A percentile compares a stretch with the other conserved stretches of the same genome.
Evolutionary conservation across 106 monocot genomes (phyloP).

Genomic region (Xerophyta viscosa): DNA sequence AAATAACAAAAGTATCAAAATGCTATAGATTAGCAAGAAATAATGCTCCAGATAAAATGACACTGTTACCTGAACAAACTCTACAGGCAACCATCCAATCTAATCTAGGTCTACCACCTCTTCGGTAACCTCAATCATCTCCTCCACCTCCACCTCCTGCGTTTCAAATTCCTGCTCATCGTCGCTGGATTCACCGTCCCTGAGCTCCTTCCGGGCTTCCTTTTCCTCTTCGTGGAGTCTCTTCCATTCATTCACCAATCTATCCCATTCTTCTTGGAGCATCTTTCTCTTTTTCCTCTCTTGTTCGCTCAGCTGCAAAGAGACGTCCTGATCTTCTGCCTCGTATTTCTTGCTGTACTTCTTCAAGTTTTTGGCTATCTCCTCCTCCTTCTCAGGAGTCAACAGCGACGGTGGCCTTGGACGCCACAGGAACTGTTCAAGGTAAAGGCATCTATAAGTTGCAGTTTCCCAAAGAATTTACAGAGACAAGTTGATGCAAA

Average conservation of each 20-base stretch:
- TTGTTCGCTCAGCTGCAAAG: conserved; percentile 68
- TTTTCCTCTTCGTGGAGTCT: conserved; percentile 64
- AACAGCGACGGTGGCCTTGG: conserved; percentile 75
- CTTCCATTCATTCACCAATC: conserved; percentile 75
- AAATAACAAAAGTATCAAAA: too few species aligned
- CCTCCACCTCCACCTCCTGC: conserved; percentile 84
- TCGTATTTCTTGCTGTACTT: conserved; percentile 97
- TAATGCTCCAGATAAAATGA: too few species aligned
- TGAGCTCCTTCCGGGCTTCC: conserved; percentile 30
- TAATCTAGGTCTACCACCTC: conserved; percentile 46
- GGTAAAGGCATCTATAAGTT: too few species aligned
- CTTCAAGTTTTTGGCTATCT: conserved; percentile 77
- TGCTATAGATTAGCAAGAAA: too few species aligned
- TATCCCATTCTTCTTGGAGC: conserved; percentile 73
- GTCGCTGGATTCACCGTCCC: conserved; percentile 83
- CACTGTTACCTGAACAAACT: too few species aligned
- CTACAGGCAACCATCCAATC: too few species aligned
- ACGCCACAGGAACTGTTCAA: conserved; percentile 73
- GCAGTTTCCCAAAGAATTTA: too few species aligned
- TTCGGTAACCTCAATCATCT: conserved; percentile 43
- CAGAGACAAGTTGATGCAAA: not conserved
- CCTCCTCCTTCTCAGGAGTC: conserved; percentile 71
- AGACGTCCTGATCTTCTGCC: conserved; percentile 85
- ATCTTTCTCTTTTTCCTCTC: conserved; percentile 77
- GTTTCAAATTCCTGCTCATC: conserved; percentile 92